phyloP scores from a whole-genome alignment of 2,329 filamentous ascomycete genomes.

The Xylaria sp. region DNA sequence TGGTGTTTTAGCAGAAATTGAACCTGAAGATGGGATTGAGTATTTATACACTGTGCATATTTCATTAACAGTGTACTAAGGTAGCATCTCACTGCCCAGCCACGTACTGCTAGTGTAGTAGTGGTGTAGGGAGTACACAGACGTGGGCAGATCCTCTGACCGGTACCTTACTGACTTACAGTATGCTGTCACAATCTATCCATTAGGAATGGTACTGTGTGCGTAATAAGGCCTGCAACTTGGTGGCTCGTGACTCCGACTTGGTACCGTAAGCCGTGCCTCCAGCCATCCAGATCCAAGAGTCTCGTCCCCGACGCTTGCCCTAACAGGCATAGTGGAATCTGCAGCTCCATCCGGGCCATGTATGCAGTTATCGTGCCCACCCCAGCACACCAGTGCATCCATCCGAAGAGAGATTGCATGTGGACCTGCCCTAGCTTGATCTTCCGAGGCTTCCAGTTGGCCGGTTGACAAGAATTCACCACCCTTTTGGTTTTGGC shows the following conservation, averaged over 20 bases:
- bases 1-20: not conserved
- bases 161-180: not conserved
- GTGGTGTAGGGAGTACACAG: constrained; percentile 4
- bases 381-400: constrained; percentile 5
- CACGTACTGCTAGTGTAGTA: not conserved
- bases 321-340: constrained; percentile 3
- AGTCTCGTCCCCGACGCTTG: constrained; percentile 17
- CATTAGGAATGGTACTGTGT: not conserved
- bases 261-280: constrained; percentile 15
- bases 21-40: not conserved
- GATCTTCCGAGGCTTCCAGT: constrained; percentile 39
- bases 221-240: not conserved
- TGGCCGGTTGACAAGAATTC: constrained; percentile 29
- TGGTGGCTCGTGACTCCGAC: constrained; percentile 16
- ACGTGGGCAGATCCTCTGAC: not conserved
- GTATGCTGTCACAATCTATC: not conserved
- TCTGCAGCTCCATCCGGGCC: constrained; percentile 17
- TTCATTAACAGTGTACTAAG: not conserved
- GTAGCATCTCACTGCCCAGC: not conserved
- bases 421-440: constrained; percentile 19
- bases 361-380: constrained; percentile 23
- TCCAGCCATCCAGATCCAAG: constrained; percentile 5
- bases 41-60: constrained; percentile 13
- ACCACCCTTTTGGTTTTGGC: not conserved
- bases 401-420: constrained; percentile 32